These are phyloP conservation scores for Rugonectria rugulosa DNA, from an alignment of 2,329 filamentous ascomycete genomes.

Conservation along the genomic window DNA sequence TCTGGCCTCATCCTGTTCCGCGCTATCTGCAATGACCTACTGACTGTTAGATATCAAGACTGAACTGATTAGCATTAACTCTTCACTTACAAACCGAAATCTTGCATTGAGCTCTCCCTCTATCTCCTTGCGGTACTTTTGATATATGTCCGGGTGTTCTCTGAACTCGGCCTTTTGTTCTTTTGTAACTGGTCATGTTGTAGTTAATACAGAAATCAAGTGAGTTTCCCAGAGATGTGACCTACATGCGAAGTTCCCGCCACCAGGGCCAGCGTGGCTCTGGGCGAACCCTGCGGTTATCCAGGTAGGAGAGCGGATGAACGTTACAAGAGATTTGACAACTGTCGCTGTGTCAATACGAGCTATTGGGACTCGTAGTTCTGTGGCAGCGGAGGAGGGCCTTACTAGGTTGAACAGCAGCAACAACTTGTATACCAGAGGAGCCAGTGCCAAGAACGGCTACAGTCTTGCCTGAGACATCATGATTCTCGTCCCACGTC, in stretches of 20 bases:
- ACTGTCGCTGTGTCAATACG: background rate
- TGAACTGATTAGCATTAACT: background rate
- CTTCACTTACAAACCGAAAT: constrained; percentile 8
- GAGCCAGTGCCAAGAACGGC: constrained; percentile 19
- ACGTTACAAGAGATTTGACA: constrained; percentile 6
- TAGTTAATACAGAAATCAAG: background rate
- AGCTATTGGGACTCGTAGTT: background rate
- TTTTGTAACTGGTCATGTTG: background rate
- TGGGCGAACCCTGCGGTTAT: constrained; percentile 12
- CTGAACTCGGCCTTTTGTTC: constrained; percentile 8
- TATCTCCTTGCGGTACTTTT: constrained; percentile 2
- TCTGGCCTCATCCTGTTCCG: constrained; percentile 6
- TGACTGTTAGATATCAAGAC: no score
- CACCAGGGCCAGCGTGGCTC: constrained; percentile 8
- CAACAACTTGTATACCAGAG: constrained; percentile 18
- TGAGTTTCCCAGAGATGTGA: background rate
- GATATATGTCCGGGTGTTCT: constrained; percentile 2
- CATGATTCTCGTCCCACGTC: background rate
- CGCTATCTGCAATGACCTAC: constrained; percentile 8
- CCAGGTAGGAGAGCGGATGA: constrained; percentile 20
- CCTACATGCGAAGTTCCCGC: constrained; percentile 7
- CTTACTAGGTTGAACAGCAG: constrained; percentile 15
- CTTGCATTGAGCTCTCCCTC: constrained; percentile 11
- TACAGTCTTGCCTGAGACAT: background rate
- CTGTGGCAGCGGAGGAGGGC: no score